Conservation (phyloP, 2,329 filamentous ascomycete species). For the Venturia aucupariae region DNA sequence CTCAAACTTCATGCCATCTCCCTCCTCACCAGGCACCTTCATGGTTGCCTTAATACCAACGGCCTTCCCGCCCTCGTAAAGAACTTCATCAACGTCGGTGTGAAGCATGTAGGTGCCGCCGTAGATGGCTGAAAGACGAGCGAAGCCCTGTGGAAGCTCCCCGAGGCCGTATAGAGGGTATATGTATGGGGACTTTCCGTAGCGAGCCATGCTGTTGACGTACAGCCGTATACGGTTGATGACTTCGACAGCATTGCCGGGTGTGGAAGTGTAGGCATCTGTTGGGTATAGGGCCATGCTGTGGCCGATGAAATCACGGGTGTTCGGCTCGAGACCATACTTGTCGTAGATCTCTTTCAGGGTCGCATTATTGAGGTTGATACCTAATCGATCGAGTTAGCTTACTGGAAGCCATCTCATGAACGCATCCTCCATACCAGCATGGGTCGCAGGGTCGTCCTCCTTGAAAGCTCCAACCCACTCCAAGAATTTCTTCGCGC, state of each 20-base stretch:
- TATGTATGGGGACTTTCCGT: conserved; percentile 98
- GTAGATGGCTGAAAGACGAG: conserved; percentile 94
- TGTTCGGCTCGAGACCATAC: conserved; percentile 81
- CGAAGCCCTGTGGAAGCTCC: conserved; percentile 95
- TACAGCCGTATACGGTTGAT: conserved; percentile 92
- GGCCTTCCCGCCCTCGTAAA: conserved; percentile 79
- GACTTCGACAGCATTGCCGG: conserved; percentile 69
- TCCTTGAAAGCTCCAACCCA: conserved; percentile 83
- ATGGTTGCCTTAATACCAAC: conserved; percentile 95
- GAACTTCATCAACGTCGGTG: conserved; percentile 81
- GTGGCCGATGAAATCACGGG: conserved; percentile 93
- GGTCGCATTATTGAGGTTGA: conserved; percentile 67
- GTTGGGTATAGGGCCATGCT: conserved; percentile 94
- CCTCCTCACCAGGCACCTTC: conserved; percentile 69
- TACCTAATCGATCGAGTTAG: conserved; percentile 39
- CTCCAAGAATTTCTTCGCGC: conserved; percentile 93
- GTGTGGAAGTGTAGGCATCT: conserved; percentile 71
- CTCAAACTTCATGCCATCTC: conserved; percentile 76
- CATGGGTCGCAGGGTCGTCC: conserved; percentile 77
- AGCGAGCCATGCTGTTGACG: conserved; percentile 93
- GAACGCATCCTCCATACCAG: conserved; percentile 54
- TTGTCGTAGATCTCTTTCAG: conserved; percentile 99
- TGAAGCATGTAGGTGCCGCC: conserved; percentile 99
- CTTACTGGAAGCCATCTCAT: not conserved
- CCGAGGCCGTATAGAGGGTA: conserved; percentile 96